Evolutionary conservation across 345 rosid species (phyloP).

Genomic region (Reutealis trisperma): DNA sequence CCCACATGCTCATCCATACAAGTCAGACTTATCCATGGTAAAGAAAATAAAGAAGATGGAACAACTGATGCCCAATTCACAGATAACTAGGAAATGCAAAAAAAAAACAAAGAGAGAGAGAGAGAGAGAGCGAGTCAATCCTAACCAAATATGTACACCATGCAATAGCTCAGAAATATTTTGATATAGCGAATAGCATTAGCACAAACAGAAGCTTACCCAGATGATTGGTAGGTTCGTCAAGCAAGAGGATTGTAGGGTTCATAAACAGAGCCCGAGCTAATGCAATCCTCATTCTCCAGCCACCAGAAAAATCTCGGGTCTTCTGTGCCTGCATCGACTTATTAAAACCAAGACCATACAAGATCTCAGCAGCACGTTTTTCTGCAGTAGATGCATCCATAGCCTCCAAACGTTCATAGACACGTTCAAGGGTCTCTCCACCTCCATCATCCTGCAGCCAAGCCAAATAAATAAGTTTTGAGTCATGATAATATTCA

Average conservation of each 20-base stretch:
- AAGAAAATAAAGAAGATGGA: background rate
- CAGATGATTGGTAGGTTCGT: slow-evolving; percentile 97
- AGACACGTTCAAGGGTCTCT: slow-evolving; percentile 81
- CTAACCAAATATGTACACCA: background rate
- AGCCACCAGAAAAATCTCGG: slow-evolving; percentile 95
- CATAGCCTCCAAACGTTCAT: slow-evolving; percentile 89
- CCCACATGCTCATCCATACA: background rate
- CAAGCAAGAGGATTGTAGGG: slow-evolving; percentile 91
- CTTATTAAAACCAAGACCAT: slow-evolving; percentile 94
- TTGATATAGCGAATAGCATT: background rate
- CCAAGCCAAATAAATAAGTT: background rate
- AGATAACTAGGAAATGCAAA: no score
- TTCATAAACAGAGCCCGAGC: slow-evolving; percentile 94
- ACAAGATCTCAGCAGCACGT: slow-evolving; percentile 95
- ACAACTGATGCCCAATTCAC: no score
- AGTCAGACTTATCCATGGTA: background rate
- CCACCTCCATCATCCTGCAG: slow-evolving; percentile 95
- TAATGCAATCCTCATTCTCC: slow-evolving; percentile 99
- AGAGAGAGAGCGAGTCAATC: no score
- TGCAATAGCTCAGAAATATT: background rate
- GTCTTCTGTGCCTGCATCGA: slow-evolving; percentile 93
- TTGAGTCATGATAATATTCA: background rate
- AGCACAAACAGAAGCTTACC: slow-evolving; percentile 41
- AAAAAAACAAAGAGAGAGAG: no score
- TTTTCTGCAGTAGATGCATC: slow-evolving; percentile 98